These are phyloP conservation scores for Lomentospora prolificans DNA, from an alignment of 2,329 filamentous ascomycete genomes.

Conservation along the genomic window DNA sequence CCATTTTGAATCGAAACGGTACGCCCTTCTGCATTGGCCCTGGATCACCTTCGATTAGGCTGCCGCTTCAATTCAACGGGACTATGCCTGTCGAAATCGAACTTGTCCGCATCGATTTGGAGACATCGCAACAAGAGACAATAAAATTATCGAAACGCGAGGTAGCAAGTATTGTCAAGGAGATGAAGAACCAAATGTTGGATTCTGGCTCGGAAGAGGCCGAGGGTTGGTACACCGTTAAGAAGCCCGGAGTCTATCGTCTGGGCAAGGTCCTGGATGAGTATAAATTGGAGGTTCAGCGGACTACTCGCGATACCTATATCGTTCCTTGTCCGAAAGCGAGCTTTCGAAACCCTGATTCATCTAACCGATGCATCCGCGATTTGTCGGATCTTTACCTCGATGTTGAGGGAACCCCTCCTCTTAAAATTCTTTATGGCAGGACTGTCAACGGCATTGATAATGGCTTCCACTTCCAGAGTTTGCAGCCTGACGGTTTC, in stretches of 20 bases:
- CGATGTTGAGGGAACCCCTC: constrained; percentile 79
- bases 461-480: constrained; percentile 82
- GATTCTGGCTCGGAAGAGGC: constrained; percentile 53
- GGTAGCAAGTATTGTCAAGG: constrained; percentile 62
- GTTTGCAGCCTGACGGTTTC: constrained; percentile 81
- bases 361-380: constrained; percentile 65
- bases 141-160: constrained; percentile 67
- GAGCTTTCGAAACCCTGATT: constrained; percentile 53
- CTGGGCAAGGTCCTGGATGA: constrained; percentile 81
- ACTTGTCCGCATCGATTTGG: constrained; percentile 75
- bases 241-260: constrained; percentile 80
- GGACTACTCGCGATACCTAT: constrained; percentile 64
- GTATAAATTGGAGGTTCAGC: constrained; percentile 86
- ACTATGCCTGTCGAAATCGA: constrained; percentile 84
- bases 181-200: constrained; percentile 54
- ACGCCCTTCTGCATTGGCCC: constrained; percentile 72
- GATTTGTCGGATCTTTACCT: constrained; percentile 80
- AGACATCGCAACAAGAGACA: constrained; percentile 69
- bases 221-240: constrained; percentile 63
- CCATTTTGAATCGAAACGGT: constrained; percentile 73
- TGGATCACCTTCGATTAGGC: constrained; percentile 46
- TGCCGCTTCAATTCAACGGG: constrained; percentile 90
- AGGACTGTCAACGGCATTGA: constrained; percentile 76
- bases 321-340: constrained; percentile 81
- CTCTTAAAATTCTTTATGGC: constrained; percentile 86